Evolutionary conservation across 768 basidiomycete species (phyloP).

Genomic region (Floccularia luteovirens): DNA sequence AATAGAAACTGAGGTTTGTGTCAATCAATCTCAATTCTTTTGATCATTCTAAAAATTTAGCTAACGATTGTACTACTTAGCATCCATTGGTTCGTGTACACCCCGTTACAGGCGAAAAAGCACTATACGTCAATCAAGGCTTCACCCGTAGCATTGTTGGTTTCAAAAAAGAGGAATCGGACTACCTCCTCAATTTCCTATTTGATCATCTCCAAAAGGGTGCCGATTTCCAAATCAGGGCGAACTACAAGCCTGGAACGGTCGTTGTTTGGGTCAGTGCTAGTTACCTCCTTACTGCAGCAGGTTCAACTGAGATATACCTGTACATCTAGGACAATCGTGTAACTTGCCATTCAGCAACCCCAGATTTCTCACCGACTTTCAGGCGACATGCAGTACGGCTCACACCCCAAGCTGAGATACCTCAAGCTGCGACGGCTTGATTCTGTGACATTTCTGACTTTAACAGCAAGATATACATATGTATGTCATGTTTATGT

Average conservation of each 20-base stretch:
- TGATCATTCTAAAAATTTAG: slow-evolving; percentile 1
- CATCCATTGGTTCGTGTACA: slow-evolving; percentile 52
- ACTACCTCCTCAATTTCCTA: slow-evolving; percentile 43
- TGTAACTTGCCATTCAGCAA: slow-evolving; percentile 29
- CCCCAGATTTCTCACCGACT: slow-evolving; percentile 24
- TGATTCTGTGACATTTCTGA: neutral
- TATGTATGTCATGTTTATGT: too few relatives aligned
- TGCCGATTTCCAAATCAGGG: slow-evolving; percentile 2
- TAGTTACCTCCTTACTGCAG: neutral
- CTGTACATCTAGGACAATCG: slow-evolving; percentile 24
- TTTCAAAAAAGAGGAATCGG: slow-evolving; percentile 46
- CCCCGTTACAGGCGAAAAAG: slow-evolving; percentile 58
- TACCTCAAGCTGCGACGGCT: slow-evolving; percentile 14
- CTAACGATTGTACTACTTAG: slow-evolving; percentile 14
- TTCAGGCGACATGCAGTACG: slow-evolving; percentile 34
- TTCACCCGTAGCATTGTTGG: slow-evolving; percentile 51
- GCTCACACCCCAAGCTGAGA: slow-evolving; percentile 41
- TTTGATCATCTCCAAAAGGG: slow-evolving; percentile 4
- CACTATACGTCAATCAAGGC: slow-evolving; percentile 48
- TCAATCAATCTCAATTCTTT: slow-evolving; percentile 1
- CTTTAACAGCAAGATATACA: neutral
- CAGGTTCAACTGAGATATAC: neutral
- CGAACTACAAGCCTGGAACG: slow-evolving; percentile 1
- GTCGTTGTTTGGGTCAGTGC: slow-evolving; percentile 3
- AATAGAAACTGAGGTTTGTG: slow-evolving; percentile 32